Conservation (phyloP, 192 early-diverging fungal species). For the Allomyces arbusculus region DNA sequence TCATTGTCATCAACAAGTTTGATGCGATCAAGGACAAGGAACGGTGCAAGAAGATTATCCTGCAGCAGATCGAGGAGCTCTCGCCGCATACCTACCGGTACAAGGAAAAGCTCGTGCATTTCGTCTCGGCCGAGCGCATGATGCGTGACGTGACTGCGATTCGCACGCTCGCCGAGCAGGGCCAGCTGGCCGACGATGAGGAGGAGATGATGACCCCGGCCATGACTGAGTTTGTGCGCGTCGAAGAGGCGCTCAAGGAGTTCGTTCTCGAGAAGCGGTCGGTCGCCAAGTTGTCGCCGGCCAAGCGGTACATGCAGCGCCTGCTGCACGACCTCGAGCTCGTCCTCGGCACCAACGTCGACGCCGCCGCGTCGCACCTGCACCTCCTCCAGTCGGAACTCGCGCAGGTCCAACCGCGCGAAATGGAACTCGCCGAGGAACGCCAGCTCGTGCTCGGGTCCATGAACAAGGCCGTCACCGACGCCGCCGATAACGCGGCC, state of each 20-base stretch:
- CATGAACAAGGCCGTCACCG: slow-evolving; percentile 11
- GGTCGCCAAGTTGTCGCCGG: slow-evolving; percentile 83
- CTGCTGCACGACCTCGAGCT: slow-evolving; percentile 58
- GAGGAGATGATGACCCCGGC: slow-evolving; percentile 2
- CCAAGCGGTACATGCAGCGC: slow-evolving; percentile 73
- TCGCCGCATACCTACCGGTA: slow-evolving; percentile 82
- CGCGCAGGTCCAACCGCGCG: slow-evolving; percentile 44
- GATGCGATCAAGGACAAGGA: slow-evolving; percentile 87
- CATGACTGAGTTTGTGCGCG: slow-evolving; percentile 41
- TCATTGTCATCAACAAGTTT: slow-evolving; percentile 95
- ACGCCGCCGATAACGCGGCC: slow-evolving; percentile 21
- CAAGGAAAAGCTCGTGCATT: slow-evolving; percentile 83
- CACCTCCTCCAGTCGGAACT: slow-evolving; percentile 39
- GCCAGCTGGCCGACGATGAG: slow-evolving; percentile 9
- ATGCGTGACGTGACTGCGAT: not conserved
- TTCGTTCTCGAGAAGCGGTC: slow-evolving; percentile 92
- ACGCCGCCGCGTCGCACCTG: slow-evolving; percentile 31
- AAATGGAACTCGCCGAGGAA: slow-evolving; percentile 15
- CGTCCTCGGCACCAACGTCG: slow-evolving; percentile 49
- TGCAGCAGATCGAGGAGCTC: slow-evolving; percentile 90
- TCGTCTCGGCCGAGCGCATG: slow-evolving; percentile 52
- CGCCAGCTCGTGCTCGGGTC: slow-evolving; percentile 3
- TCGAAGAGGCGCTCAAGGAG: slow-evolving; percentile 69
- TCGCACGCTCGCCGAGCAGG: slow-evolving; percentile 7
- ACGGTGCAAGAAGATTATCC: slow-evolving; percentile 76